Conservation (phyloP, 2,329 filamentous ascomycete genomes). For the Colletotrichum ledebouriae region DNA sequence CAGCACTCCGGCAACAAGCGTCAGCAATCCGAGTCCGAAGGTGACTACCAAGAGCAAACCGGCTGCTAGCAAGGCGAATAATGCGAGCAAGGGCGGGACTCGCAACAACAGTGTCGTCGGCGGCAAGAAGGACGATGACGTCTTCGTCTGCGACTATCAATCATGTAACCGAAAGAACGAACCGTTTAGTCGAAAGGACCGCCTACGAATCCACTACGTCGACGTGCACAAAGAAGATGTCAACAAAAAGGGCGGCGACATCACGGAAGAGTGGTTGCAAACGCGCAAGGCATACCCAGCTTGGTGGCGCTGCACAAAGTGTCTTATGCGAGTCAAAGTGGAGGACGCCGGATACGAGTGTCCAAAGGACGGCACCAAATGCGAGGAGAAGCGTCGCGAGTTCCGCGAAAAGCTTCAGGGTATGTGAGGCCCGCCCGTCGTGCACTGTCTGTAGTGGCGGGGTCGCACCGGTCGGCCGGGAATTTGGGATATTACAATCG, state of each 20-base stretch:
- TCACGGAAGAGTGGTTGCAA: conserved; percentile 55
- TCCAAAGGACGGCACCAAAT: conserved; percentile 45
- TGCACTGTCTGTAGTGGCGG: not conserved
- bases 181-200: conserved; percentile 67
- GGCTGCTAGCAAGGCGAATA: conserved; percentile 6
- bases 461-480: not conserved
- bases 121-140: conserved; percentile 56
- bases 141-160: conserved; percentile 64
- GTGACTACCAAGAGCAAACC: conserved; percentile 33
- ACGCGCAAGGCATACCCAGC: conserved; percentile 54
- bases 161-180: conserved; percentile 59
- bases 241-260: conserved; percentile 57
- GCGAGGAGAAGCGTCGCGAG: conserved; percentile 42
- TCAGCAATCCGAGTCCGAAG: conserved; percentile 37
- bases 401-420: conserved; percentile 38
- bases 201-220: conserved; percentile 69
- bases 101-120: conserved; percentile 32
- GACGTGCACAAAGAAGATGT: conserved; percentile 69
- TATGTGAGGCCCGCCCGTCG: not conserved
- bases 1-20: conserved; percentile 36
- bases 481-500: conserved; percentile 16
- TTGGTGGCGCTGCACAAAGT: conserved; percentile 70
- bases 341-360: conserved; percentile 60
- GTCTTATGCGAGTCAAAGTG: conserved; percentile 61
- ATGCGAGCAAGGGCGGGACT: conserved; percentile 18